Percentiles rank a stretch among this genome's conserved stretches.
Conservation (phyloP, 306 rosid genomes). For the Lupinus albus region DNA sequence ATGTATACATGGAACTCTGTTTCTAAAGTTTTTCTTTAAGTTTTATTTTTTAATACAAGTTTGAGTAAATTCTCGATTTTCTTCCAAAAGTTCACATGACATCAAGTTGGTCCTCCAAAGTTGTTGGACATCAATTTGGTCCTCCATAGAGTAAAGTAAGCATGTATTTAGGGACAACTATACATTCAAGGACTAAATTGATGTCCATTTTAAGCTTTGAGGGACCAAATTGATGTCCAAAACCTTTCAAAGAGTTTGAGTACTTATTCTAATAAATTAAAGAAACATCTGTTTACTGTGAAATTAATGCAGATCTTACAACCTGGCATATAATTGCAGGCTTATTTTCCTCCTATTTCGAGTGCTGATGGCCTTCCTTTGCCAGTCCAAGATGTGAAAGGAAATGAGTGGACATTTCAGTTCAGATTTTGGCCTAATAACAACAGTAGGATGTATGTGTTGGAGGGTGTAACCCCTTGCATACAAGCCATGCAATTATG, state of each 20-base stretch:
- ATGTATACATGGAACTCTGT: neutral
- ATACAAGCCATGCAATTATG: constrained; percentile 85
- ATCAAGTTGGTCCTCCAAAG: too few relatives aligned
- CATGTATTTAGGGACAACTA: too few relatives aligned
- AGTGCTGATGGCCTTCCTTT: constrained; percentile 97
- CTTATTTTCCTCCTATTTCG: constrained; percentile 85
- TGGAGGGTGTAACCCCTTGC: constrained; percentile 99
- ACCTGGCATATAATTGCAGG: constrained; percentile 57
- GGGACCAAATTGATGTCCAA: too few relatives aligned
- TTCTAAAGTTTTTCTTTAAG: constrained; percentile 2
- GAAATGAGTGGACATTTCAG: constrained; percentile 96
- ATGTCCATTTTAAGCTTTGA: too few relatives aligned
- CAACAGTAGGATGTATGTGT: constrained; percentile 97
- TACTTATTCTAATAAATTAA: too few relatives aligned
- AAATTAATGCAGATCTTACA: constrained; percentile 35
- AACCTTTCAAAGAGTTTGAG: too few relatives aligned
- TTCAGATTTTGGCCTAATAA: constrained; percentile 99
- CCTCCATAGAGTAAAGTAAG: too few relatives aligned
- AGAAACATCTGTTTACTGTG: constrained; percentile 13
- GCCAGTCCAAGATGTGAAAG: constrained; percentile 86
- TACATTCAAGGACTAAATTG: too few relatives aligned
- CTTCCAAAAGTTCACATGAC: too few relatives aligned
- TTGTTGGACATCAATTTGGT: too few relatives aligned
- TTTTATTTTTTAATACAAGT: neutral
- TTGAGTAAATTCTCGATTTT: too few relatives aligned